phyloP scores from a whole-genome alignment of 2,329 filamentous ascomycete species.

The Pseudogymnoascus sp. region DNA sequence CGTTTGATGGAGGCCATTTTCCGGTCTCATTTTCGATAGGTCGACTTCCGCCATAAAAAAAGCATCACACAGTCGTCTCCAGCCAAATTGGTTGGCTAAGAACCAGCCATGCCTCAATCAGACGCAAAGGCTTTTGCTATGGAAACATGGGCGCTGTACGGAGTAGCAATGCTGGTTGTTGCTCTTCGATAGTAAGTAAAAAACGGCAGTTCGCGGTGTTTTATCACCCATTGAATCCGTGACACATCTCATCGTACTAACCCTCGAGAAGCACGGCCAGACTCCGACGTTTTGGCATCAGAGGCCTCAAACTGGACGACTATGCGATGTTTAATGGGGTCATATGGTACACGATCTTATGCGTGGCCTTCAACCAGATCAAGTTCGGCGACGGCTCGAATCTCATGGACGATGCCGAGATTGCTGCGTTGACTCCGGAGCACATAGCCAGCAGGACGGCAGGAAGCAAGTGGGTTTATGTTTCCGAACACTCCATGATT shows the following conservation, averaged over 20 bases:
- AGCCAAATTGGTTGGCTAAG: background rate
- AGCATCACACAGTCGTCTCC: background rate
- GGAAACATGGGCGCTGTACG: conserved; percentile 20
- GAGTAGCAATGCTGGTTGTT: conserved; percentile 16
- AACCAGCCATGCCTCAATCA: background rate
- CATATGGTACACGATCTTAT: conserved; percentile 40
- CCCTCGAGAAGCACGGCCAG: conserved; percentile 28
- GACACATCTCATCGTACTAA: conserved; percentile 11
- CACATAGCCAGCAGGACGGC: conserved; percentile 29
- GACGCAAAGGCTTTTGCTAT: conserved; percentile 12
- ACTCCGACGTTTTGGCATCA: conserved; percentile 32
- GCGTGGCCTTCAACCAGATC: conserved; percentile 37
- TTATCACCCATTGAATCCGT: conserved; percentile 27
- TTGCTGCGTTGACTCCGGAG: conserved; percentile 30
- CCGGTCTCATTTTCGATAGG: background rate
- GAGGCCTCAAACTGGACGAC: conserved; percentile 36
- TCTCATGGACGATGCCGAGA: conserved; percentile 35
- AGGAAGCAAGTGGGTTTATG: conserved; percentile 43
- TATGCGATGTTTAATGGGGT: conserved; percentile 36
- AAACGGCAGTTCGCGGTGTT: conserved; percentile 20
- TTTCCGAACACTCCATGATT: conserved; percentile 41
- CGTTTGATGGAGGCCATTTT: background rate
- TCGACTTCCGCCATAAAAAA: background rate
- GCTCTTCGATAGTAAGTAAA: conserved; percentile 16
- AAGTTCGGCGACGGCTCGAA: conserved; percentile 39